These are phyloP conservation scores for Rhodamnia rubescens DNA, from an alignment of 345 rosid species.

Conservation along the genomic window DNA sequence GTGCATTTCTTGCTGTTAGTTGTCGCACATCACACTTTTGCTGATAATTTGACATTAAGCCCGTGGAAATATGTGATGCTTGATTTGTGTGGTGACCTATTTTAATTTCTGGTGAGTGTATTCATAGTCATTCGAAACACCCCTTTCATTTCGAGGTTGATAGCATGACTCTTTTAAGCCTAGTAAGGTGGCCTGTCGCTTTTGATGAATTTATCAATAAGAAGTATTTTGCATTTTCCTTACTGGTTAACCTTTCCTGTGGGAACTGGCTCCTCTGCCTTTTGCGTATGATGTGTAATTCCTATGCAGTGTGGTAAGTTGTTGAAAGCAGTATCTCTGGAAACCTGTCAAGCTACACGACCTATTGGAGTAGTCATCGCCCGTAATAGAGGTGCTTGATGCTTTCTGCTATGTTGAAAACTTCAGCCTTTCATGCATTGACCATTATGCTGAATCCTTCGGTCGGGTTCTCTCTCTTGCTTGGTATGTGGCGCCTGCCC, in stretches of 20 bases:
- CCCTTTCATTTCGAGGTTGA: not conserved
- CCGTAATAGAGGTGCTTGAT: not conserved
- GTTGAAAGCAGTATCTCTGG: not conserved
- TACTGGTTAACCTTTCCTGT: not conserved
- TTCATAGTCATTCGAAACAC: not conserved
- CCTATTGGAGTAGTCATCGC: not conserved
- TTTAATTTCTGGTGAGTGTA: not conserved
- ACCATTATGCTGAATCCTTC: not conserved
- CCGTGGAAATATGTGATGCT: not conserved
- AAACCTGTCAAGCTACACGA: not conserved
- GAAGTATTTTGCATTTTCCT: not conserved
- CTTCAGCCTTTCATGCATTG: not conserved
- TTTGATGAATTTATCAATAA: not conserved
- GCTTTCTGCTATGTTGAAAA: not conserved
- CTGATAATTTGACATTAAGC: not conserved
- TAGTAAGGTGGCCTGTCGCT: not conserved
- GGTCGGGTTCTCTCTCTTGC: not conserved
- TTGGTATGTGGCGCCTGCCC: not conserved
- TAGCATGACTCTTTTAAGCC: not conserved
- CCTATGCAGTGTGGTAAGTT: not conserved
- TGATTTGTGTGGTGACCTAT: not conserved
- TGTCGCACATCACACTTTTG: not conserved
- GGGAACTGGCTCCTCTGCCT: not conserved
- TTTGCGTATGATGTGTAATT: not conserved
- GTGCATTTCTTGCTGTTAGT: not conserved